These are phyloP conservation scores for Geotrichum klebahnii DNA, from an alignment of 1,139 yeast genomes.

Conservation along the genomic window DNA sequence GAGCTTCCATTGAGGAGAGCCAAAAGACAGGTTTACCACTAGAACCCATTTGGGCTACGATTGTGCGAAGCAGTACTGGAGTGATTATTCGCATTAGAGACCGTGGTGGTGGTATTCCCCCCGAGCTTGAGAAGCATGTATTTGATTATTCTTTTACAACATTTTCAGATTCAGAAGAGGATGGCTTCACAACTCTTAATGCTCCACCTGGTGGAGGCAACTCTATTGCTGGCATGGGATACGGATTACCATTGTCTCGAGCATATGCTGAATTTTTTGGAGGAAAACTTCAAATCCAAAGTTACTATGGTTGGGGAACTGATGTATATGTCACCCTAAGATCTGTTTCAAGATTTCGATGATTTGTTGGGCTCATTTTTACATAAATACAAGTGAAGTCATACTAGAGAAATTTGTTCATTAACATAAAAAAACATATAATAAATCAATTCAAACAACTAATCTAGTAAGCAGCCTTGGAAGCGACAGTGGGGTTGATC, in stretches of 20 bases:
- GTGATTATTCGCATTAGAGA: conserved; percentile 66
- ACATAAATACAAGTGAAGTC: neutral
- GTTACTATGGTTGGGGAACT: conserved; percentile 82
- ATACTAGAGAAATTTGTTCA: conserved; percentile 6
- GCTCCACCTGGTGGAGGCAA: conserved; percentile 74
- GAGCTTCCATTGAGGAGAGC: conserved; percentile 76
- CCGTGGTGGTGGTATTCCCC: conserved; percentile 82
- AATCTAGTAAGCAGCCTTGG: conserved; percentile 68
- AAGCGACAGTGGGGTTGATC: conserved; percentile 97
- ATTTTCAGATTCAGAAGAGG: conserved; percentile 55
- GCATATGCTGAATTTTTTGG: conserved; percentile 67
- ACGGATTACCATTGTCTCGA: conserved; percentile 81
- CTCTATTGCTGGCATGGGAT: conserved; percentile 92
- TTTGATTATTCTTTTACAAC: conserved; percentile 87
- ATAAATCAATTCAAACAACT: conserved; percentile 8
- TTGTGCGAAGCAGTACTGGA: conserved; percentile 52
- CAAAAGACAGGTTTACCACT: conserved; percentile 27
- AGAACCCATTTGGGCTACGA: conserved; percentile 64
- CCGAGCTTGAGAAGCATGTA: conserved; percentile 57
- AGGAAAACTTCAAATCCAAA: conserved; percentile 75
- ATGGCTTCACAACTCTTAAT: conserved; percentile 49
- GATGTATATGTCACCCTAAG: conserved; percentile 58
- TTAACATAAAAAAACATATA: conserved; percentile 12
- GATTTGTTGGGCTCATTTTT: too few species aligned
- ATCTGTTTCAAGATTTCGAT: neutral